A percentile compares a stretch with the other conserved stretches of the same genome.
Evolutionary conservation across 305 asterid genomes (phyloP).

Genomic region (Solanum hybrid): DNA sequence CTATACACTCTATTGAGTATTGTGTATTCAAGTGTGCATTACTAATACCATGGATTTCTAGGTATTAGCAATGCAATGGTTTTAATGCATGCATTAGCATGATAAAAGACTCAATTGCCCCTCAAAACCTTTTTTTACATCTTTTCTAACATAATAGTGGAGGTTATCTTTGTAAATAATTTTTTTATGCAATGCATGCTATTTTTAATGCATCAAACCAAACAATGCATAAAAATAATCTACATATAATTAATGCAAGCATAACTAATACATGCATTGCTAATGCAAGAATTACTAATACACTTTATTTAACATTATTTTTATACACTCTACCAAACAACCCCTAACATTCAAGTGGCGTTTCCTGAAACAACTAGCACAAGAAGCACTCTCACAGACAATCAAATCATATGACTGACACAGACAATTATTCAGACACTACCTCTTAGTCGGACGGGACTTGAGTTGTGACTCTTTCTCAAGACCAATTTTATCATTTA

Average conservation of each 20-base stretch:
- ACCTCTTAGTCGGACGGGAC: slow-evolving; percentile 96
- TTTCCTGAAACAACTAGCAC: neutral
- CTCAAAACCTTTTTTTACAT: neutral
- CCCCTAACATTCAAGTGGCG: neutral
- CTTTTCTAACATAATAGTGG: no score
- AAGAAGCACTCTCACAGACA: neutral
- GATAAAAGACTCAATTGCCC: neutral
- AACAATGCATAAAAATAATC: neutral
- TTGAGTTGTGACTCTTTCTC: slow-evolving; percentile 95
- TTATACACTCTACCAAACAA: neutral
- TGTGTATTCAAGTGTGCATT: neutral
- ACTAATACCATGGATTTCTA: neutral
- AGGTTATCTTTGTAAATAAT: neutral
- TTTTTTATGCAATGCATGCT: neutral
- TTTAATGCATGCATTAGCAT: neutral
- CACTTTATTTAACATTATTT: neutral
- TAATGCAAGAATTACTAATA: neutral
- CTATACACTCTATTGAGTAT: neutral
- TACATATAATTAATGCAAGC: neutral
- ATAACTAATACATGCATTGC: neutral
- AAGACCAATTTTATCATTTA: slow-evolving; percentile 97
- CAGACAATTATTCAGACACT: neutral
- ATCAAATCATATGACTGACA: neutral
- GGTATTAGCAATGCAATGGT: neutral
- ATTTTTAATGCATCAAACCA: neutral